Conservation (phyloP, 805 yeast species). For the Kodamaea kakaduensis region DNA sequence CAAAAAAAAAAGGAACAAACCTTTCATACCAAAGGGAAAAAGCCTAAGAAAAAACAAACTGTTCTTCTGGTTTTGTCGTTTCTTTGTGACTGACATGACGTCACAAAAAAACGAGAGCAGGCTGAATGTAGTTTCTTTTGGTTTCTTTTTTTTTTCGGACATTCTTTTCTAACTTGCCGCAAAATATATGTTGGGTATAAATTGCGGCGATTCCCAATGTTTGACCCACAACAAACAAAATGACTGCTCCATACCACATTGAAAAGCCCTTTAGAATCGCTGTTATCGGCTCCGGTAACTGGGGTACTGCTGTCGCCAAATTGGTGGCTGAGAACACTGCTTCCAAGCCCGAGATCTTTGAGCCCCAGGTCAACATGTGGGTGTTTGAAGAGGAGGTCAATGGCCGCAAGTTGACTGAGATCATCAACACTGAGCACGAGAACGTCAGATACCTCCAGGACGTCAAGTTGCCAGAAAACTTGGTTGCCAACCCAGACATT, state of each 20-base stretch:
- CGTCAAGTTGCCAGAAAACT: conserved; percentile 78
- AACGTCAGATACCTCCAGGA: conserved; percentile 94
- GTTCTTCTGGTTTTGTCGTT: too few relatives aligned
- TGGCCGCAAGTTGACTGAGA: conserved; percentile 80
- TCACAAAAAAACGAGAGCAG: conserved; percentile 2
- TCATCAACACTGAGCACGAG: conserved; percentile 86
- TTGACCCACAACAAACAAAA: conserved; percentile 7
- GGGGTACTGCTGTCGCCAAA: conserved; percentile 98
- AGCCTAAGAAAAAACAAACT: too few relatives aligned
- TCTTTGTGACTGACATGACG: conserved; percentile 4
- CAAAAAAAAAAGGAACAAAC: too few relatives aligned
- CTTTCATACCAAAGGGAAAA: too few relatives aligned
- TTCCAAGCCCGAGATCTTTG: conserved; percentile 68
- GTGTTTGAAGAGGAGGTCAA: conserved; percentile 82
- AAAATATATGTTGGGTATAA: conserved; percentile 10
- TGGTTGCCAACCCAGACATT: conserved; percentile 83
- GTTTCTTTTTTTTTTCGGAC: conserved; percentile 1
- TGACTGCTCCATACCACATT: conserved; percentile 30
- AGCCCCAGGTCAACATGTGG: conserved; percentile 87
- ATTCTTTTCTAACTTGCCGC: conserved; percentile 2
- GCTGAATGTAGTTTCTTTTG: not conserved
- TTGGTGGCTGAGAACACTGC: conserved; percentile 85
- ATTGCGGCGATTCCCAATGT: conserved; percentile 1
- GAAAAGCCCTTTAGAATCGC: conserved; percentile 35
- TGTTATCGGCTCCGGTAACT: conserved; percentile 89